These are phyloP conservation scores for Aspergillaceae sp. DNA, from an alignment of 2,329 filamentous ascomycete species.

Conservation along the genomic window DNA sequence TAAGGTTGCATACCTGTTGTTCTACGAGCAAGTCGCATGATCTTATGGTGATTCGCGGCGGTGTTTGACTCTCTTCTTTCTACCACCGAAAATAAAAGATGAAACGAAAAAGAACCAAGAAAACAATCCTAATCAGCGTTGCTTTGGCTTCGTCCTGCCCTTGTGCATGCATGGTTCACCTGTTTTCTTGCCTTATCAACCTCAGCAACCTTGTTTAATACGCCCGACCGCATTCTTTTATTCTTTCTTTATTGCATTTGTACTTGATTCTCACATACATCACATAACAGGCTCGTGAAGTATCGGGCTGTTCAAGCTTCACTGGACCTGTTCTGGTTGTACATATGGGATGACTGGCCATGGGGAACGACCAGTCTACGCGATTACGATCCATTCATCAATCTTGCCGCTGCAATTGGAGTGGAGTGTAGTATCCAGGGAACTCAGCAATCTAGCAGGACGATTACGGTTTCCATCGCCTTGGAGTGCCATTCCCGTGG, in stretches of 20 bases:
- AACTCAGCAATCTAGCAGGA: not conserved
- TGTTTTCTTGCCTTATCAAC: not conserved
- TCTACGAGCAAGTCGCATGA: slow-evolving; percentile 68
- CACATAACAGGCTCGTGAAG: not conserved
- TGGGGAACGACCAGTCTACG: not conserved
- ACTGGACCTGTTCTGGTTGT: not conserved
- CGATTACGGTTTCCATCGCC: not conserved
- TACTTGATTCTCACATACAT: not conserved
- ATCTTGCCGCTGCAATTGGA: not conserved
- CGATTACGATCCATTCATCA: slow-evolving; percentile 1
- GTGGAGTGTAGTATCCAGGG: not conserved
- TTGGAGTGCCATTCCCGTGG: not conserved
- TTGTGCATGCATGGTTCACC: not conserved
- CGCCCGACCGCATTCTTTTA: not conserved
- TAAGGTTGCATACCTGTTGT: slow-evolving; percentile 93
- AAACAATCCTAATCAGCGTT: not conserved
- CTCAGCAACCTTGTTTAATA: not conserved
- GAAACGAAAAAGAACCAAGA: not conserved
- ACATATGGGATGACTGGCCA: slow-evolving; percentile 1
- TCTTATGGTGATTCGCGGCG: not conserved
- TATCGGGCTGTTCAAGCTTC: not conserved
- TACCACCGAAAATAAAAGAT: not conserved
- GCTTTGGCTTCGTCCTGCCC: not conserved
- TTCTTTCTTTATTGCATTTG: not conserved
- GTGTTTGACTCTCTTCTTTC: not conserved